Conservation (phyloP, 2,329 filamentous ascomycete species). For the Biscogniauxia mediterranea region DNA sequence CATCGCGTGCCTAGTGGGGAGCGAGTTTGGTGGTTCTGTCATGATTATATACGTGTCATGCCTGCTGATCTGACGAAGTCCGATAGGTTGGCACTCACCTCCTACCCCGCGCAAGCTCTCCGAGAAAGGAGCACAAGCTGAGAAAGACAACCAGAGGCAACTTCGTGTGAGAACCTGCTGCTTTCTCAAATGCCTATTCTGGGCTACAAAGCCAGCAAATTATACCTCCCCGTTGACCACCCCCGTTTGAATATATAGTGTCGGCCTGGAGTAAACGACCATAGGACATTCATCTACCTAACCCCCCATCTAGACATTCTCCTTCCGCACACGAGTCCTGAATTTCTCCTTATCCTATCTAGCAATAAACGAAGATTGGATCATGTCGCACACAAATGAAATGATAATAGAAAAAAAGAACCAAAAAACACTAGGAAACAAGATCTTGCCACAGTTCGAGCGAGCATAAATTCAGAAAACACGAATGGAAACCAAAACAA, state of each 20-base stretch:
- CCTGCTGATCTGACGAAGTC: conserved; percentile 17
- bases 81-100: conserved; percentile 4
- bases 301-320: conserved; percentile 16
- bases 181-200: not conserved
- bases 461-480: not conserved
- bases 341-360: conserved; percentile 12
- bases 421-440: not conserved
- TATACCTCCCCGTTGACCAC: not conserved
- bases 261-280: conserved; percentile 8
- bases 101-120: not conserved
- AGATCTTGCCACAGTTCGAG: not conserved
- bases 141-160: conserved; percentile 1
- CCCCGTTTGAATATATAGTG: conserved; percentile 9
- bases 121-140: not conserved
- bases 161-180: not conserved
- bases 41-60: conserved; percentile 30
- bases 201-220: not conserved
- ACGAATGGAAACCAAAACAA: not conserved
- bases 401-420: not conserved
- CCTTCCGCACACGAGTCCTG: conserved; percentile 25
- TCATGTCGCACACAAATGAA: conserved; percentile 3
- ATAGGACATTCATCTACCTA: conserved; percentile 7
- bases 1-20: conserved; percentile 5
- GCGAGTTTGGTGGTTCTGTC: conserved; percentile 23
- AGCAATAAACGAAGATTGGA: conserved; percentile 1